Evolutionary conservation across 202 grass and related monocot species (phyloP), one percentile per base, ranked within the genome.

Genomic region (Schoenoplectus triqueter): DNA sequence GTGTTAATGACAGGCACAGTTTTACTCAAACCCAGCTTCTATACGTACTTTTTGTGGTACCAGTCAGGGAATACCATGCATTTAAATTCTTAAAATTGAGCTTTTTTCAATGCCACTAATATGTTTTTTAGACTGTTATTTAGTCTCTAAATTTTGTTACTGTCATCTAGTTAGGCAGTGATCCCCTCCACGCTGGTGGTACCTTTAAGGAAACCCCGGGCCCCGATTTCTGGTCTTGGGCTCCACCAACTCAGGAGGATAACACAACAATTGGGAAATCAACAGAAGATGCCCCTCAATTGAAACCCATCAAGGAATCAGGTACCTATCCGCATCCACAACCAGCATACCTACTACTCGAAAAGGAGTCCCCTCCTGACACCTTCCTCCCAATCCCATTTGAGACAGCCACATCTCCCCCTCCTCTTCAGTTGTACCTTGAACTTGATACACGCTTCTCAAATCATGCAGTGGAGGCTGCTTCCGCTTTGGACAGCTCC

Each of bases 151-250:
- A 18, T 60, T 50, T 78, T 78, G 13, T 22, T 61, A 19, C 75
- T 65, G 66, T 22, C 4, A 50, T 10, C 10, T 80, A n/a, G 77
- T 11, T 64, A 85, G 56, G 52, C 60, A 76, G 84, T 80, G 85
- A 84, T 88, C 56, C 61, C 52, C 88, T 82, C 41, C 66, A 86
- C 87, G 79, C 84, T 85, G 62, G 52, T 71, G 75, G 69, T 87
- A 82, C 87, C 18, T 88, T 87, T 74, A 86, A 88, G 62, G 91
- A 85, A 83, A 92, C 91, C 87, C 96, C 93, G 10, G 96, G 93
- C 21, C 96, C 96, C 2, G 90, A 95, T 91, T 99, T 99, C 85
- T 99, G 96, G 96, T 99, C 93, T 7, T 95, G 96, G 96, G 86
- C 90, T 85, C 96, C 96, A 56, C 96, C 92, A 15, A 63, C 91